A percentile compares a stretch with the other conserved stretches of the same genome.
phyloP scores from a whole-genome alignment of 805 yeast genomes.

The Cyberlindnera subsufficiens region DNA sequence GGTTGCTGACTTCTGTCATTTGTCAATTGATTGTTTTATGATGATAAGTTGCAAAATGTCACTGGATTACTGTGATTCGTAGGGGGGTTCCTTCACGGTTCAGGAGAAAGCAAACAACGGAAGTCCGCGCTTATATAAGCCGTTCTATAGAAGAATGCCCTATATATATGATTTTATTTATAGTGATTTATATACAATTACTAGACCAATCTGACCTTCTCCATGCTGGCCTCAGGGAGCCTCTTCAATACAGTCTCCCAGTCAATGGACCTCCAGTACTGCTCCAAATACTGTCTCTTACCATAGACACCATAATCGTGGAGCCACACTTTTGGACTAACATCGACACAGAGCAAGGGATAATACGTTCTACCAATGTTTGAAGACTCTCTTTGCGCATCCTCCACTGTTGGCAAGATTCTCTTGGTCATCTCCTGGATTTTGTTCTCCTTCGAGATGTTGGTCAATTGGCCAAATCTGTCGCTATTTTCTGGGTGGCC shows the following conservation, averaged over 20 bases:
- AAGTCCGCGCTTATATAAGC: too few relatives aligned
- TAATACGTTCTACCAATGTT: slow-evolving; percentile 27
- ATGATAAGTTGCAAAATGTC: too few relatives aligned
- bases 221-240: slow-evolving; percentile 2
- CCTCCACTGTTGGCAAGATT: slow-evolving; percentile 27
- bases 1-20: slow-evolving; percentile 6
- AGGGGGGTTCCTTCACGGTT: too few relatives aligned
- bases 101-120: too few relatives aligned
- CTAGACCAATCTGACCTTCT: background rate
- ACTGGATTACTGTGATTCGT: too few relatives aligned
- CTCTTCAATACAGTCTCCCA: slow-evolving; percentile 57
- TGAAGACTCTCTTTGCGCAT: slow-evolving; percentile 30
- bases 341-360: slow-evolving; percentile 69
- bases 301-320: slow-evolving; percentile 78
- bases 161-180: too few relatives aligned
- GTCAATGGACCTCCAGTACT: slow-evolving; percentile 63
- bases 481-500: slow-evolving; percentile 74
- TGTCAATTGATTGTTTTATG: background rate
- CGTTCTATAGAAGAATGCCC: too few relatives aligned
- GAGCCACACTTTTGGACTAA: slow-evolving; percentile 63
- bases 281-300: slow-evolving; percentile 54
- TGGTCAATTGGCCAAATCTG: slow-evolving; percentile 37
- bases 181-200: too few relatives aligned
- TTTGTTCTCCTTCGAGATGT: slow-evolving; percentile 12
- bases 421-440: slow-evolving; percentile 7